Percentiles rank a stretch among this genome's conserved stretches.
Evolutionary conservation across 2,329 filamentous ascomycete genomes (phyloP).

Genomic region (Trichophaea hybrida): DNA sequence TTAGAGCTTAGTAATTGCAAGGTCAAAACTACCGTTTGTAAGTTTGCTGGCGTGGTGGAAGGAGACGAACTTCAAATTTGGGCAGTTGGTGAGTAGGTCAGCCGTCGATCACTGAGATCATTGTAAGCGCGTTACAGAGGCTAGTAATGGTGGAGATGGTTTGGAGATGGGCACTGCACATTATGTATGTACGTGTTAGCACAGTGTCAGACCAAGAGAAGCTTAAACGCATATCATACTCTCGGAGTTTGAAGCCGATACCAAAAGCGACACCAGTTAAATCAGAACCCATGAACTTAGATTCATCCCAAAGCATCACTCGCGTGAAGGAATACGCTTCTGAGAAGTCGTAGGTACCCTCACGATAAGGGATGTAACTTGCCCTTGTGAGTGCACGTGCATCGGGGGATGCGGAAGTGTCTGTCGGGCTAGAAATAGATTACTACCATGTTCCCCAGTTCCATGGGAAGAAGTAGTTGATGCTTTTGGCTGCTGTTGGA

Average conservation of each 20-base stretch:
- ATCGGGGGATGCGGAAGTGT: neutral
- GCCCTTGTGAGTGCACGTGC: neutral
- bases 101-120: neutral
- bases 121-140: slow-evolving; percentile 1
- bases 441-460: neutral
- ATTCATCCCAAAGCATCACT: neutral
- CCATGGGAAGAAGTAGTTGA: neutral
- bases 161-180: neutral
- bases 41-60: slow-evolving; percentile 1
- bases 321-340: neutral
- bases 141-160: neutral
- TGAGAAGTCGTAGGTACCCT: neutral
- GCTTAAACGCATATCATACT: neutral
- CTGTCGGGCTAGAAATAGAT: neutral
- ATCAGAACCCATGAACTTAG: neutral
- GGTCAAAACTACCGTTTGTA: neutral
- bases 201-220: neutral
- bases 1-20: neutral
- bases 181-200: neutral
- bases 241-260: neutral
- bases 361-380: neutral
- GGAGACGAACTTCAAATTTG: neutral
- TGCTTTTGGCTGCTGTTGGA: neutral
- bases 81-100: slow-evolving; percentile 1
- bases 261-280: neutral